Percentiles rank a stretch among this genome's conserved stretches.
Conservation (phyloP, 202 grass and related monocot species). For the Setaria italica region DNA sequence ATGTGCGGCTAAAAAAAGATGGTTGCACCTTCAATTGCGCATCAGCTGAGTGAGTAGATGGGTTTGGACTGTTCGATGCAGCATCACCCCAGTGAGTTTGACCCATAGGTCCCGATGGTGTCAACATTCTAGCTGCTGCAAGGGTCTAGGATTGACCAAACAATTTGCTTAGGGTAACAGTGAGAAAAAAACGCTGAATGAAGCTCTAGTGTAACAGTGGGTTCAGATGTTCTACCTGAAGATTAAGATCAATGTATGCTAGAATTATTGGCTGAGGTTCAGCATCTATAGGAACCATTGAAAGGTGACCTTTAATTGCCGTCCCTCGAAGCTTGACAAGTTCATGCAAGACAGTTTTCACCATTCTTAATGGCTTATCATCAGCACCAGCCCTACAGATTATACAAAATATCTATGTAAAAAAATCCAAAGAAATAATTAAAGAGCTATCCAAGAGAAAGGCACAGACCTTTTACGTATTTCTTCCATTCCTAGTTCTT, state of each 20-base stretch:
- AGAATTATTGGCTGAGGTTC: slow-evolving; percentile 99
- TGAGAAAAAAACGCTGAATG: background rate
- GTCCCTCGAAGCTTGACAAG: slow-evolving; percentile 98
- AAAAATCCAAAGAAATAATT: slow-evolving; percentile 19
- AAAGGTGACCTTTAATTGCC: slow-evolving; percentile 96
- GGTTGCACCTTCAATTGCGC: slow-evolving; percentile 87
- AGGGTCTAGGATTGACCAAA: slow-evolving; percentile 66
- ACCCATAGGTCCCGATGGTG: slow-evolving; percentile 89
- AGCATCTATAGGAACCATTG: slow-evolving; percentile 98
- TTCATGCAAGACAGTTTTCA: slow-evolving; percentile 99
- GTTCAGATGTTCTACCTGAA: slow-evolving; percentile 68
- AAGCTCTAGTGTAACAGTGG: background rate
- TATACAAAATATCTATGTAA: slow-evolving; percentile 37
- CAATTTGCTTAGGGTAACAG: slow-evolving; percentile 27
- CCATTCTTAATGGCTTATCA: slow-evolving; percentile 98
- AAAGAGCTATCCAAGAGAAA: background rate
- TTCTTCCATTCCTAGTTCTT: slow-evolving; percentile 99
- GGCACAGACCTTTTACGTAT: slow-evolving; percentile 80
- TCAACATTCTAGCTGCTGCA: slow-evolving; percentile 97
- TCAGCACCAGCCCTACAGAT: slow-evolving; percentile 92
- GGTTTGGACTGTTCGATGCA: slow-evolving; percentile 77
- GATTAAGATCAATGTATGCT: slow-evolving; percentile 99
- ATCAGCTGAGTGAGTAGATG: slow-evolving; percentile 77
- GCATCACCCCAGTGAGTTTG: slow-evolving; percentile 97
- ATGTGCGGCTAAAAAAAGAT: background rate